Base-by-base conservation (phyloP, 2,329 filamentous ascomycete species). In the Arthroderma uncinatum region DNA sequence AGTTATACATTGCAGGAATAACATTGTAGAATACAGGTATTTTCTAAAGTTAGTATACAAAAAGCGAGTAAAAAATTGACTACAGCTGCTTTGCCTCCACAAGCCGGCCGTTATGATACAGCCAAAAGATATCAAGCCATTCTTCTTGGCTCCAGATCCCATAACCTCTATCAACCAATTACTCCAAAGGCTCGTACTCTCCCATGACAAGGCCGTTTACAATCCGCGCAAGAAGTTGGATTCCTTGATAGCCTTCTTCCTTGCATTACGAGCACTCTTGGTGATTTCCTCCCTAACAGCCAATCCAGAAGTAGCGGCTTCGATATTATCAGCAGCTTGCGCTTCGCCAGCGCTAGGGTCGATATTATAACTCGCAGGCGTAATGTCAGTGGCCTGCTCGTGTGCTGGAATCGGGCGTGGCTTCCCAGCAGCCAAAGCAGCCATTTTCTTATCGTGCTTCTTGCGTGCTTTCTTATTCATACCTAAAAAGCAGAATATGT, bases 391-490 rank as follows among this genome's bases (percentile, higher is more conserved):
- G 50, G 72, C 67, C 59, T 76, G 73, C 62, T 77, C 73, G 54
- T 76, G 74, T 12, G 73, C 62, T 2, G 74, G 74, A n/a, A 76
- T 71, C 58, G 67, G 66, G 34, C 67, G 70, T 2, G 74, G 72
- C 28, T 72, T 62, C 25, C 66, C 64, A 25, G 68, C 68, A 30
- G 68, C 69, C 33, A 71, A 66, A 55, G 72, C 73, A 50, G 71
- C 73, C 63, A 75, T 70, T 62, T 76, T 76, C 66, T 74, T 75
- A 58, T 76, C 74, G 61, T 74, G 71, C 30, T 70, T 70, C 61
- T 73, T 73, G 40, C 74, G 71, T 67, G 74, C 71, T 63, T 75
- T 75, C 64, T 75, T 76, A 64, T 75, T 76, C 67, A 77, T 62
- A 53, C 68, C 73, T 75, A 58, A n/a, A 33, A 37, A 4, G 53